Base-by-base conservation (phyloP, 1,139 yeast genomes). In the Hemisphaericaspora lyxosophila region DNA sequence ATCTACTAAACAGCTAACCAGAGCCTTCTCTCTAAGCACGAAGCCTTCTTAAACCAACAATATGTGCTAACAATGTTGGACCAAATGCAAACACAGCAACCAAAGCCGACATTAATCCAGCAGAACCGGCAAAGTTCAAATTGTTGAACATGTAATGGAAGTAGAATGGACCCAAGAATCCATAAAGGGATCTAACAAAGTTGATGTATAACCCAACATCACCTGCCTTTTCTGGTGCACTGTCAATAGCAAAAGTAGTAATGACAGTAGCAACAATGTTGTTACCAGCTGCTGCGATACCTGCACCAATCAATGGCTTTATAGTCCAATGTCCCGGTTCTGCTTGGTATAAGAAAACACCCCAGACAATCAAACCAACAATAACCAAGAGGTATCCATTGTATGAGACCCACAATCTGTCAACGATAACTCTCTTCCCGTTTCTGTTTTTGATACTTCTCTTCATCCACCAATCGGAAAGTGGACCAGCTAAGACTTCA, bases 401-500 rank as follows among this genome's bases (percentile, higher is more conserved):
- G 40, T 57, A 57, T 4, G 55, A 40, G 23, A 51, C 33, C 49
- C 51, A 46, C 33, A 57, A 43, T 20, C 62, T 44, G 32, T 54
- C 57, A 34, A 45, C 56, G 22, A 50, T 42, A 16, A 46, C 38
- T 40, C 43, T 39, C 25, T 38, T 28, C 13, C 53, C 49, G 13
- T 46, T 41, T 33, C 57, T 41, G 26, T 34, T 42, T 9, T 22
- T 36, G 24, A 36, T 37, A 34, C 48, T 34, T 23, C 40, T 35
- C 23, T 41, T 42, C 59, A 57, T 56, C 60, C 59, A 55, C 48
- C 48, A 46, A 41, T 57, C 62, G 14, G 60, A 55, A 13, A 50
- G 40, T 5, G 58, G 54, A 14, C 62, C 62, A 9, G 57, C 53
- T 12, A 56, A 32, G 9, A 48, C 33, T 38, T 57, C 62, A 12